Base-by-base conservation (phyloP, 495 filamentous ascomycete genomes). In the Filosporella fistucella region DNA sequence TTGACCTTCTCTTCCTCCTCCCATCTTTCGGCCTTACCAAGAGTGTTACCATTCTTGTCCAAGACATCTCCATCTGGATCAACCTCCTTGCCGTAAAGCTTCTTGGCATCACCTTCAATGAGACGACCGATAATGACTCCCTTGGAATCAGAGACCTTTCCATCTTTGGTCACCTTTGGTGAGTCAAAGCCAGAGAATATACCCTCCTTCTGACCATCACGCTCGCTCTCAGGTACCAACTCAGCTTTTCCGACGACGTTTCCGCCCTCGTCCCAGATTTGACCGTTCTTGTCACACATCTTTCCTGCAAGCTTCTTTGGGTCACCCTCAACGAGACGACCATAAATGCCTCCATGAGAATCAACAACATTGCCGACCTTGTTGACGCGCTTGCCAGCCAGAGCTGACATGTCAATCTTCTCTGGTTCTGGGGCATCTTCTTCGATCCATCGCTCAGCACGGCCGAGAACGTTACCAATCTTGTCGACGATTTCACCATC, bases 401-500 rank as follows among this genome's bases (percentile, higher is more conserved):
- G 71, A 12, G 74, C 64, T 2, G 84, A 89, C 36, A 79, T 70
- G 54, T 94, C 87, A 3, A 67, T 57, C 48, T 77, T 68, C 22
- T 49, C 49, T 1, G 63, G 42, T 40, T 70, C 73, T 2, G 64
- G 62, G 53, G 76, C 80, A 52, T 75, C 81, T 44, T 67, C 62
- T 28, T 59, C 54, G 44, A 86, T 75, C 60, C 78, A 89, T 5
- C 78, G 79, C 65, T 89, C 84, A 12, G 82, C 85, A 42, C 78
- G 81, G 42, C 89, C 89, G 52, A 89, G 82, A 36, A 84, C 76
- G 57, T 89, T 91, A 32, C 89, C 89, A 40, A 78, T 78, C 55
- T 80, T 82, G 61, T 91, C 89, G 26, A 89, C 67, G 50, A 95
- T 85, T 48, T 93, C 88, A 10, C 89, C 89, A 58, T 95, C 89